phyloP scores from a whole-genome alignment of 108 stramenopile species.

The Aurantiochytrium sp. region DNA sequence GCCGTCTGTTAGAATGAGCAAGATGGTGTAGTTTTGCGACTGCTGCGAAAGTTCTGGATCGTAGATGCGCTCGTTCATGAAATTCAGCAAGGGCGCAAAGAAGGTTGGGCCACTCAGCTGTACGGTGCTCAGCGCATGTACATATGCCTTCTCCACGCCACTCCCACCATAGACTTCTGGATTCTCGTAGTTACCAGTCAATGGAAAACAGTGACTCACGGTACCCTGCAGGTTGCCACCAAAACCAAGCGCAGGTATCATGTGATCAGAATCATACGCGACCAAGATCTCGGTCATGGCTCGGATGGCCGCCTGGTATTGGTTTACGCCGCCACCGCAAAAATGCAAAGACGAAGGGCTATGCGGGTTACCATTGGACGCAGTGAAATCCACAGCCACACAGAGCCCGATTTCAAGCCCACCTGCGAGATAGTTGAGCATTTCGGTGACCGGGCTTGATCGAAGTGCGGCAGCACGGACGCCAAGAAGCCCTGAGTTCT shows the following conservation, averaged over 20 bases:
- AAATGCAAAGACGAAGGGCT: background rate
- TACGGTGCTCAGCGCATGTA: background rate
- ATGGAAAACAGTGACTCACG: background rate
- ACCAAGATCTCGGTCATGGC: background rate
- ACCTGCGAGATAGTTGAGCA: background rate
- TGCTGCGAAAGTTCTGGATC: background rate
- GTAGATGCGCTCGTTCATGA: background rate
- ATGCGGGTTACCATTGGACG: background rate
- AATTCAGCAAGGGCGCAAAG: background rate
- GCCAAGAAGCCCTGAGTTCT: background rate
- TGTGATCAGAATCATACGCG: background rate
- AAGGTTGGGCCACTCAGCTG: background rate
- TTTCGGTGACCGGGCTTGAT: background rate
- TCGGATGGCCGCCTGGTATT: background rate
- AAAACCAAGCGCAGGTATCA: background rate
- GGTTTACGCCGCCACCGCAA: background rate
- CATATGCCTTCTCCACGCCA: background rate
- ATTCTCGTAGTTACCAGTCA: background rate
- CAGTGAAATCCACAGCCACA: background rate
- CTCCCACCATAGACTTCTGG: background rate
- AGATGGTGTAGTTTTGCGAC: background rate
- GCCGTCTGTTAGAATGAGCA: slow-evolving; percentile 47
- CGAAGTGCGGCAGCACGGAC: background rate
- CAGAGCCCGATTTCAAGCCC: background rate
- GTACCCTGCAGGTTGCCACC: background rate